These are phyloP conservation scores for Fusarium marasasianum DNA, from an alignment of 2,329 filamentous ascomycete genomes.

Conservation along the genomic window DNA sequence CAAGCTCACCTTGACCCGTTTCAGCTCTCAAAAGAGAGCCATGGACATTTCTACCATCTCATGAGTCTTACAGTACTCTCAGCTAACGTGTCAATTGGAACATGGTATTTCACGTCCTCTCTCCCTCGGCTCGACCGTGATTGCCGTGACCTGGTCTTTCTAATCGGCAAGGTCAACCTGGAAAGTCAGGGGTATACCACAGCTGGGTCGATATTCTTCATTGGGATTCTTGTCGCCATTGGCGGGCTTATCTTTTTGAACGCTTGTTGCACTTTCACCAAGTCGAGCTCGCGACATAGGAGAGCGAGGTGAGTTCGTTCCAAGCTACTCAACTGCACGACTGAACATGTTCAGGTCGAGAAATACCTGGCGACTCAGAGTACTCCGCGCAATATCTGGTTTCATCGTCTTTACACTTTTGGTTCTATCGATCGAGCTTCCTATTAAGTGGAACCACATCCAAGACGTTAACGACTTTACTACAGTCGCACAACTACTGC, in stretches of 20 bases:
- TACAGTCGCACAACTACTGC: conserved; percentile 45
- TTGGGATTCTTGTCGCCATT: conserved; percentile 41
- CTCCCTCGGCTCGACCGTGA: conserved; percentile 35
- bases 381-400: conserved; percentile 28
- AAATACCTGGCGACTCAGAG: conserved; percentile 37
- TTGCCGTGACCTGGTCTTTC: conserved; percentile 47
- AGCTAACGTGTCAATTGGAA: conserved; percentile 41
- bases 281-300: conserved; percentile 23
- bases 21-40: conserved; percentile 39
- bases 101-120: conserved; percentile 47
- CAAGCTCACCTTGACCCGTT: conserved; percentile 46
- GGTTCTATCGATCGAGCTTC: conserved; percentile 46
- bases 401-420: conserved; percentile 43
- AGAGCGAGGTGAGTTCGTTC: conserved; percentile 32
- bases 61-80: conserved; percentile 41
- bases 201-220: conserved; percentile 45
- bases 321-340: neutral
- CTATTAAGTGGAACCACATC: conserved; percentile 48
- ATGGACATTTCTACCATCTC: conserved; percentile 40
- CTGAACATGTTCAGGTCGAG: conserved; percentile 20
- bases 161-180: conserved; percentile 45
- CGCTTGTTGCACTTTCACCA: conserved; percentile 33
- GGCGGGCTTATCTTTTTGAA: conserved; percentile 38
- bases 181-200: conserved; percentile 42
- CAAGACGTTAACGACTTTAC: conserved; percentile 36